Evolutionary conservation across 2,329 filamentous ascomycete species (phyloP), one percentile per base, ranked within the genome.

Genomic region (Colletotrichum spaethianum): DNA sequence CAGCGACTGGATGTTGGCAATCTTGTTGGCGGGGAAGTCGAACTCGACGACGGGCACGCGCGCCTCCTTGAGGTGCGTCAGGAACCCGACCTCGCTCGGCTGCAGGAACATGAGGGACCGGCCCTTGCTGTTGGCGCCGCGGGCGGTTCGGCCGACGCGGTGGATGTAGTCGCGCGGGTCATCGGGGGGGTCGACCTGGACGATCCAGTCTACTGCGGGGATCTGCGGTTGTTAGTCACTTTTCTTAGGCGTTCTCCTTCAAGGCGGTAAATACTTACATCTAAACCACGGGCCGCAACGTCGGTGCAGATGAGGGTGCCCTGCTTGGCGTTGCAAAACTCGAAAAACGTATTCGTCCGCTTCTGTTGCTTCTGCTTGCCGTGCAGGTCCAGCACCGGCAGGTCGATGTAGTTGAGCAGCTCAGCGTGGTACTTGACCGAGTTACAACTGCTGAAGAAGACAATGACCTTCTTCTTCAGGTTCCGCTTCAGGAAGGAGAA

Each of bases 321-420:
- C 75, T 93, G 90, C 75, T 91, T 92, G 23, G 95, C 87, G 74
- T 89, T 89, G 82, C 86, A 88, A 81, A 99, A 99, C 81, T 98
- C 96, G 82, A 98, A 99, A 82, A 99, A 99, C 0, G 95, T 98
- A 80, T 97, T 97, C 31, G 96, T 99, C n/a, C 96, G 93, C 83
- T 98, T 98, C 83, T 98, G 95, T 83, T 99, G 96, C 84, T 99
- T 99, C 84, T 98, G 94, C 85, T 99, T 98, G 76, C 95, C 96
- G 82, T 97, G 94, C 9, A 97, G 87, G 76, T 94, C 93, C 53
- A 97, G 88, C 3, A 97, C 94, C 6, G 93, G 95, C 50, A 98
- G 89, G 82, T 98, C 96, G 78, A 98, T 98, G 85, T 98, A 98
- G 86, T 98, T 98, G 76, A 99, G 91, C 36, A 99, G 90, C 82